These are phyloP conservation scores for Vaccinium darrowii DNA, from an alignment of 148 eudicot species.

Conservation along the genomic window DNA sequence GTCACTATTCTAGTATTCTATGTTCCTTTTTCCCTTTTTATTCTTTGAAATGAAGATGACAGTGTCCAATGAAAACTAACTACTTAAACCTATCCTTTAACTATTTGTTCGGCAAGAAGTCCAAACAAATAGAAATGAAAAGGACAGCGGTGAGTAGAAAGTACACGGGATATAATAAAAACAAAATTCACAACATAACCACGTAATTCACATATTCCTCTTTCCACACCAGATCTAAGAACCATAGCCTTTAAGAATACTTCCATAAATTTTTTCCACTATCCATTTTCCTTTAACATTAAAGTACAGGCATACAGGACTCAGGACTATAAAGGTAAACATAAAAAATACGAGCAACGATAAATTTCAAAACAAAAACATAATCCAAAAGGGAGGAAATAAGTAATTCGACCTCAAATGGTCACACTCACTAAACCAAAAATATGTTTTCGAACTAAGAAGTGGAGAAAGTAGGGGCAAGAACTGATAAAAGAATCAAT, in stretches of 20 bases:
- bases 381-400: background rate
- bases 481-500: background rate
- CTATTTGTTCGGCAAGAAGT: background rate
- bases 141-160: background rate
- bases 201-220: background rate
- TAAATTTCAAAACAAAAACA: background rate
- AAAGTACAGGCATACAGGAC: background rate
- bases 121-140: background rate
- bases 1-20: background rate
- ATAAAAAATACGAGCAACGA: background rate
- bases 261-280: background rate
- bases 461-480: constrained; percentile 4
- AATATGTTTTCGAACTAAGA: background rate
- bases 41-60: background rate
- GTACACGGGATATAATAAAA: background rate
- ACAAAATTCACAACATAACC: background rate
- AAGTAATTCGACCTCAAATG: background rate
- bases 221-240: background rate
- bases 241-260: background rate
- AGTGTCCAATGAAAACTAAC: background rate
- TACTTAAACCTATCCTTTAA: constrained; percentile 1
- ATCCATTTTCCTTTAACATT: background rate
- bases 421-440: background rate
- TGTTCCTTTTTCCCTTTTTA: background rate
- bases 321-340: background rate